phyloP scores from a whole-genome alignment of 345 rosid genomes.

The Citrus glauca region DNA sequence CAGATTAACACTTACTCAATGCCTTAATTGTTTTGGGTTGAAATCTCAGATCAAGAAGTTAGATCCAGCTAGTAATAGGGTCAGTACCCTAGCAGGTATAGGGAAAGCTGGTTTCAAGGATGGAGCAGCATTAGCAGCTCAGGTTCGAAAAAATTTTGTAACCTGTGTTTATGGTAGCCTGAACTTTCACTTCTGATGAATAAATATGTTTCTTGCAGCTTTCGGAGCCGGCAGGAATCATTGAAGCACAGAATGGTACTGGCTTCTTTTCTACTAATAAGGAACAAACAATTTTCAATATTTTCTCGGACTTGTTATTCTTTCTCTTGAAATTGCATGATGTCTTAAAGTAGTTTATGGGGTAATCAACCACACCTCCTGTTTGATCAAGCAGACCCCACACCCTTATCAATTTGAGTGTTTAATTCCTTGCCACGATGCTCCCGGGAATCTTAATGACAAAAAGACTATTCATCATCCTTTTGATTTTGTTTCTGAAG shows the following conservation, averaged over 20 bases:
- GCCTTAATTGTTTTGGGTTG: conserved; percentile 8
- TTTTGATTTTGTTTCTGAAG: neutral
- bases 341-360: neutral
- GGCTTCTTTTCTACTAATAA: conserved; percentile 8
- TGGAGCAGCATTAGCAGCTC: conserved; percentile 63
- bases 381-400: neutral
- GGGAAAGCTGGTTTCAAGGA: conserved; percentile 96
- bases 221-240: conserved; percentile 90
- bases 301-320: neutral
- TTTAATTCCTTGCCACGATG: neutral
- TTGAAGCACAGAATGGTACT: conserved; percentile 71
- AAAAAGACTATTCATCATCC: neutral
- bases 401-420: neutral
- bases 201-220: conserved; percentile 48
- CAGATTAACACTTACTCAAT: neutral
- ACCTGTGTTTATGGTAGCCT: neutral
- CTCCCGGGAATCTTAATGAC: neutral
- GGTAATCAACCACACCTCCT: neutral
- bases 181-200: conserved; percentile 8
- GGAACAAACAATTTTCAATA: neutral
- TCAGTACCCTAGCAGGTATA: conserved; percentile 78
- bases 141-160: conserved; percentile 41
- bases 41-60: conserved; percentile 74
- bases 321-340: neutral
- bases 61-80: conserved; percentile 68